These are phyloP conservation scores for Xylariales sp. DNA, from an alignment of 2,329 filamentous ascomycete species.

Conservation along the genomic window DNA sequence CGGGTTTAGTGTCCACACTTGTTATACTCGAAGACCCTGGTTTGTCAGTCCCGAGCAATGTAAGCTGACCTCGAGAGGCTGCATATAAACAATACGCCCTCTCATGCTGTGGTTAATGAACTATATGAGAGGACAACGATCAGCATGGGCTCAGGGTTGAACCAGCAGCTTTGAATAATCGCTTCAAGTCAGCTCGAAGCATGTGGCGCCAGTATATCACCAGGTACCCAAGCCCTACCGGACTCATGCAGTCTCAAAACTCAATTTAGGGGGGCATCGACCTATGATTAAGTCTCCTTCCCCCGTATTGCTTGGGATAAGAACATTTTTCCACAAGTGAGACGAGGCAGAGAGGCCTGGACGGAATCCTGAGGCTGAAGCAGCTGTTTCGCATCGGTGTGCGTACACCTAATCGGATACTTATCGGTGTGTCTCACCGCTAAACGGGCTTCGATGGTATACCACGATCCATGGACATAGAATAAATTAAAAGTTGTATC, in stretches of 20 bases:
- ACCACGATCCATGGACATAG: too few relatives aligned
- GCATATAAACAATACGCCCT: not conserved
- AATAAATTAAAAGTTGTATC: not conserved
- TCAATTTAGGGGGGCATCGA: not conserved
- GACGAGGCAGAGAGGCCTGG: too few relatives aligned
- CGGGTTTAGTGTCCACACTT: not conserved
- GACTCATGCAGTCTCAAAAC: not conserved
- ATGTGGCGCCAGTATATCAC: not conserved
- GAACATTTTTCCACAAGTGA: not conserved
- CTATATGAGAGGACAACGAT: not conserved
- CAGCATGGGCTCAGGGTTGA: not conserved
- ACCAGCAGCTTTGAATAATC: not conserved
- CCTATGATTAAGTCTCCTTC: not conserved
- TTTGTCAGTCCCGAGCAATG: not conserved
- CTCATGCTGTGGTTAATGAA: not conserved
- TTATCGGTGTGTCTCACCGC: not conserved
- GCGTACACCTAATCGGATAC: not conserved
- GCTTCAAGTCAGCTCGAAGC: not conserved
- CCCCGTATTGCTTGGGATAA: too few relatives aligned
- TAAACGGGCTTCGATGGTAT: not conserved
- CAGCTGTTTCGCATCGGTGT: not conserved
- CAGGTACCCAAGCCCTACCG: not conserved
- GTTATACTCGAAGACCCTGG: not conserved
- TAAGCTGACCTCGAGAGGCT: not conserved
- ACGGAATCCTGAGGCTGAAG: not conserved